A percentile compares a stretch with the other conserved stretches of the same genome.
phyloP scores from a whole-genome alignment of 805 yeast genomes.

The Candida arabinofermentans region DNA sequence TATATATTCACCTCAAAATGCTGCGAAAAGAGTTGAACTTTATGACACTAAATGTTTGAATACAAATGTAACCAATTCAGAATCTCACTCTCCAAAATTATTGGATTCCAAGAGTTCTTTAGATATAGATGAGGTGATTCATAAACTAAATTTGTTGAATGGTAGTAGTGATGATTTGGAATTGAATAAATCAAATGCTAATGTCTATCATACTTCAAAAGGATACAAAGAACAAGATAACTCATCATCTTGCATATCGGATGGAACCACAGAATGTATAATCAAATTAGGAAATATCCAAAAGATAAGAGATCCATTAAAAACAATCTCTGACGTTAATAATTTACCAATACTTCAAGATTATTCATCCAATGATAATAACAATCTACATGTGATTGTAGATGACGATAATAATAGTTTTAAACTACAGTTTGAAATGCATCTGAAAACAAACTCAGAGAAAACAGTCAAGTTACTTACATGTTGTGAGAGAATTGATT shows the following conservation, averaged over 20 bases:
- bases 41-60: constrained; percentile 22
- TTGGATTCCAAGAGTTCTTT: background rate
- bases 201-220: background rate
- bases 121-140: constrained; percentile 10
- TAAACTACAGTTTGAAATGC: constrained; percentile 21
- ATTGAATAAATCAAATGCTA: background rate
- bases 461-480: constrained; percentile 5
- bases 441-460: constrained; percentile 4
- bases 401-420: constrained; percentile 24
- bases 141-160: constrained; percentile 8
- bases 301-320: constrained; percentile 20
- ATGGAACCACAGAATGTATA: constrained; percentile 1
- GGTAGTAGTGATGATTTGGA: background rate
- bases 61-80: background rate
- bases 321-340: background rate
- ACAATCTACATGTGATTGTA: constrained; percentile 16
- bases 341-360: background rate
- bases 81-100: background rate
- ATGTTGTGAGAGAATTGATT: background rate
- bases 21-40: constrained; percentile 16
- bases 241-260: too few relatives aligned
- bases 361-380: background rate
- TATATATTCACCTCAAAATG: constrained; percentile 27
- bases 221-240: background rate
- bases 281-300: constrained; percentile 20